Conservation (phyloP, 441 rosid species). For the Biscutella auriculata region DNA sequence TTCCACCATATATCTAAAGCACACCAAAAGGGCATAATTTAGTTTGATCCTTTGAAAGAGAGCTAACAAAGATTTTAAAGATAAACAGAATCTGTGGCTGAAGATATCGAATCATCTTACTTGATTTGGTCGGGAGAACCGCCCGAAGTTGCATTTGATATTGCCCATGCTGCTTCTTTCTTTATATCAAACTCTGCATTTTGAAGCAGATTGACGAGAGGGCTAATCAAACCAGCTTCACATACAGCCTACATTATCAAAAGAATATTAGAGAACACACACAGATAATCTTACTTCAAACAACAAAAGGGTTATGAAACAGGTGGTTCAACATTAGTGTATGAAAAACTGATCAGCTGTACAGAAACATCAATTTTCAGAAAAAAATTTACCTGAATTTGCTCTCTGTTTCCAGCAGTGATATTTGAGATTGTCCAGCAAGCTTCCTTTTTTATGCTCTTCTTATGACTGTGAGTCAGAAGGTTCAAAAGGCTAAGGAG, state of each 20-base stretch:
- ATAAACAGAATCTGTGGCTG: background rate
- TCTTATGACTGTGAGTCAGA: constrained; percentile 54
- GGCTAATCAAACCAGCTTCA: constrained; percentile 49
- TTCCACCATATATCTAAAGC: constrained; percentile 46
- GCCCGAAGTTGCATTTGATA: constrained; percentile 79
- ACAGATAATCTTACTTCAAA: no score
- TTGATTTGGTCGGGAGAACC: constrained; percentile 81
- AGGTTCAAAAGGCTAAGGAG: constrained; percentile 61
- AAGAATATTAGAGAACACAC: background rate
- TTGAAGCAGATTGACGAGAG: constrained; percentile 59
- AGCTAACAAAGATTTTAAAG: background rate
- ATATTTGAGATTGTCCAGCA: constrained; percentile 96
- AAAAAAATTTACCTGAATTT: constrained; percentile 48
- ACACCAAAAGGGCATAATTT: background rate
- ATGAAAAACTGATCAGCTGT: background rate
- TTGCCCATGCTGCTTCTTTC: constrained; percentile 88
- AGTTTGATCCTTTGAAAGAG: background rate
- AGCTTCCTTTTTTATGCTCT: constrained; percentile 86
- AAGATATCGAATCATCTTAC: constrained; percentile 22
- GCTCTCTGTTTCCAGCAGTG: constrained; percentile 84
- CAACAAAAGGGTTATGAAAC: no score
- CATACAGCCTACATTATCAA: constrained; percentile 43
- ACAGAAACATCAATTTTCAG: no score
- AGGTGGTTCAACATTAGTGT: no score
- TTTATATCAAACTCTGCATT: constrained; percentile 87